These are phyloP conservation scores for Lenwebbia sp. DNA, from an alignment of 345 rosid genomes.

Conservation along the genomic window DNA sequence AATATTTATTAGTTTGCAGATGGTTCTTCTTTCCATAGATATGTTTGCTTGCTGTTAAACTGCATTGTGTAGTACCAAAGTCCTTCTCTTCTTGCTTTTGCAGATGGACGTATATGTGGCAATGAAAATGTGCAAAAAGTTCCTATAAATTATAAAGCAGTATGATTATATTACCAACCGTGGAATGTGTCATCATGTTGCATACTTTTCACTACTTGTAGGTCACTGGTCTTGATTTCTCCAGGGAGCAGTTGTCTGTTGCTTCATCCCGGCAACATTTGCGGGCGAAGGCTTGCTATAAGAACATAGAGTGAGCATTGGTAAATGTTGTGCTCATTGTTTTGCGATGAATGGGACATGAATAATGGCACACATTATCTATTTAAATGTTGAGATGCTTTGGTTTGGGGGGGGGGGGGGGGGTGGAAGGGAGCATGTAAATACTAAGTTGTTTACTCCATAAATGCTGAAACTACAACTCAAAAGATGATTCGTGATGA, in stretches of 20 bases:
- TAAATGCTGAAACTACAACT: background rate
- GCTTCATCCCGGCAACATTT: constrained; percentile 53
- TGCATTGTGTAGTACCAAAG: background rate
- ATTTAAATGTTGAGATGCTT: background rate
- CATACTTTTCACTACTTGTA: constrained; percentile 3
- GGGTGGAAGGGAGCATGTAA: background rate
- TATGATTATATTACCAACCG: background rate
- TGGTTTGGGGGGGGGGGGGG: background rate
- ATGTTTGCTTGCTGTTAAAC: background rate
- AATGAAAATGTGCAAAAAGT: background rate
- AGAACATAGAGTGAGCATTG: constrained; percentile 88
- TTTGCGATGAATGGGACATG: background rate
- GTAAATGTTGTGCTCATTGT: constrained; percentile 23
- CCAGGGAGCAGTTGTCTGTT: constrained; percentile 53
- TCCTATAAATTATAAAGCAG: background rate
- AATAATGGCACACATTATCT: background rate
- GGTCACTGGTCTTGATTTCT: constrained; percentile 85
- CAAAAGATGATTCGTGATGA: background rate
- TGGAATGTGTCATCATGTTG: background rate
- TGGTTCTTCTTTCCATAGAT: background rate
- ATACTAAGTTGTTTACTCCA: background rate
- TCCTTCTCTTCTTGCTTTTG: background rate
- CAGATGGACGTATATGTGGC: background rate
- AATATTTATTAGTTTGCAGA: background rate
- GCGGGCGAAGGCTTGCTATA: constrained; percentile 40